phyloP scores from a whole-genome alignment of 1,284 basidiomycete genomes.

The Leccinum subspadiceum region DNA sequence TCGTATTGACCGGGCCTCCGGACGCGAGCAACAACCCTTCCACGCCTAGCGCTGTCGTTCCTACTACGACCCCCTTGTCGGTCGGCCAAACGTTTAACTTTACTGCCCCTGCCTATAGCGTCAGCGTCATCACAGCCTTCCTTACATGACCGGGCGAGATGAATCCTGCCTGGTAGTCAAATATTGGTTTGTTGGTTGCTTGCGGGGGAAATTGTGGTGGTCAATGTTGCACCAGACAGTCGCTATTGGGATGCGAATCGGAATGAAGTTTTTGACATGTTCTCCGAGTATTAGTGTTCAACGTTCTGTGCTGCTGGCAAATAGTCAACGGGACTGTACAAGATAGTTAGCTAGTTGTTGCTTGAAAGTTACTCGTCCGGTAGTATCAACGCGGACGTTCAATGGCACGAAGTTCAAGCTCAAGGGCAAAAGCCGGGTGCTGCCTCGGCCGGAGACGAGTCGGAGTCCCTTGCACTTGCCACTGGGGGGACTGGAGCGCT shows the following conservation, averaged over 20 bases:
- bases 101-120: conserved; percentile 57
- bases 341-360: background rate
- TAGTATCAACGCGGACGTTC: background rate
- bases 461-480: too few species aligned
- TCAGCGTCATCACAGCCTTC: conserved; percentile 43
- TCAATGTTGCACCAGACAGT: background rate
- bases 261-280: background rate
- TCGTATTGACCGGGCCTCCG: conserved; percentile 43
- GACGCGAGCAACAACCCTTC: conserved; percentile 55
- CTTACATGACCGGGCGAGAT: background rate
- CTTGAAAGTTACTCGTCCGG: background rate
- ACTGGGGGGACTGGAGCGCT: too few species aligned
- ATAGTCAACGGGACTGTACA: background rate
- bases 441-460: too few species aligned
- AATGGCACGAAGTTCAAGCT: background rate
- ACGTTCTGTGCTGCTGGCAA: background rate
- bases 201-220: background rate
- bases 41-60: conserved; percentile 46
- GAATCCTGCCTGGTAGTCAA: background rate
- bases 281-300: background rate
- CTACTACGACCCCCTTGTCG: conserved; percentile 43
- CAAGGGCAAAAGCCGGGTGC: background rate
- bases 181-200: background rate
- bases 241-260: background rate
- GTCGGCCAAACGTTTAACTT: conserved; percentile 53